Percentiles rank a stretch among this genome's conserved stretches.
phyloP scores from a whole-genome alignment of 2,329 filamentous ascomycete species.

The Paecilomyces niveus region DNA sequence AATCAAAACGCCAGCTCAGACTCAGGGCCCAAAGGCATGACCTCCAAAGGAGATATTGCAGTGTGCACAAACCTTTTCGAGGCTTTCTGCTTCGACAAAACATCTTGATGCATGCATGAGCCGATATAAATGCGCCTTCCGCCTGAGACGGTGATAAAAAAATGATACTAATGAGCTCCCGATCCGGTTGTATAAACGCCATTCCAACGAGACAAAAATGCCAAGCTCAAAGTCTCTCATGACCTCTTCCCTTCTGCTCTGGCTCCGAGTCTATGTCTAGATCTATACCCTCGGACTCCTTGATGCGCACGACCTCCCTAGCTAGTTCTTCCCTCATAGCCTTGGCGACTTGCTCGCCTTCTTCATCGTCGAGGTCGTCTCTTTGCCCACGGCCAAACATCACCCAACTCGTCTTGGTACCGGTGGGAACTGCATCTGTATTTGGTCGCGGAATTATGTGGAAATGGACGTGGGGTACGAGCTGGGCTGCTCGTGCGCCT shows the following conservation, averaged over 20 bases:
- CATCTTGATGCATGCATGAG: neutral
- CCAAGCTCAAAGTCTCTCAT: neutral
- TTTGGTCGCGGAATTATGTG: slow-evolving; percentile 79
- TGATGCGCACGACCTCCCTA: slow-evolving; percentile 28
- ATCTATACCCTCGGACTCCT: slow-evolving; percentile 29
- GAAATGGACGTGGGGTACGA: slow-evolving; percentile 90
- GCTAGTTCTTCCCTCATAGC: slow-evolving; percentile 31
- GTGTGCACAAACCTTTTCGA: neutral
- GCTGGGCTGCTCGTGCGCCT: slow-evolving; percentile 79
- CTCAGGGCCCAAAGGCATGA: neutral
- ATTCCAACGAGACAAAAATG: neutral
- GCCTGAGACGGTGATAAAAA: neutral
- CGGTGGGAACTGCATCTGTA: slow-evolving; percentile 12
- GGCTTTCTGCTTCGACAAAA: neutral
- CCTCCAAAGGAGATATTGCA: neutral
- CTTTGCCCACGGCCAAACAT: slow-evolving; percentile 43
- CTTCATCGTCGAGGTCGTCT: slow-evolving; percentile 41
- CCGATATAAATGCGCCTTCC: neutral
- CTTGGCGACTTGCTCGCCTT: slow-evolving; percentile 30
- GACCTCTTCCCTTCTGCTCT: neutral
- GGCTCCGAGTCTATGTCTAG: slow-evolving; percentile 17
- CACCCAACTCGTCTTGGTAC: slow-evolving; percentile 26
- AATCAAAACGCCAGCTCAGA: neutral
- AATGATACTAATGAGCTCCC: neutral
- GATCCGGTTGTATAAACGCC: neutral